A percentile compares a stretch with the other conserved stretches of the same genome.
Evolutionary conservation across 2,329 filamentous ascomycete species (phyloP).

Genomic region (Westerdykella sp.): DNA sequence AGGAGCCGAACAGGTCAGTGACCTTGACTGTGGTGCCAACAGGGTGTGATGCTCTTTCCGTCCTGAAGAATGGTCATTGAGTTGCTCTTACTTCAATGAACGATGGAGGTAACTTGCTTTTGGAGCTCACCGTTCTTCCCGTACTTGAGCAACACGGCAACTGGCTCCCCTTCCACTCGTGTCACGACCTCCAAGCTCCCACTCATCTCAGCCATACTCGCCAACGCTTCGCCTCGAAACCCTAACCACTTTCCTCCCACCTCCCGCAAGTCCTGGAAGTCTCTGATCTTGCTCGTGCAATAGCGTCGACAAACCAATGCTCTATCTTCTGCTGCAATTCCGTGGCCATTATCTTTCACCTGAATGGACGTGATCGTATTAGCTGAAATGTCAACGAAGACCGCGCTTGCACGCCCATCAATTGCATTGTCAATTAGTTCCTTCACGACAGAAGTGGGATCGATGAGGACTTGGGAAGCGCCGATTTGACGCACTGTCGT

Average conservation of each 20-base stretch:
- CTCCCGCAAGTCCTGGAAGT: constrained; percentile 55
- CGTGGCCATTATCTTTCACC: constrained; percentile 61
- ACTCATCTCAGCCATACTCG: constrained; percentile 57
- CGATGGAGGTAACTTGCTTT: constrained; percentile 26
- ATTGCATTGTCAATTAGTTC: constrained; percentile 73
- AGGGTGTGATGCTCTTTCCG: constrained; percentile 45
- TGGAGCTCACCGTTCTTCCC: constrained; percentile 45
- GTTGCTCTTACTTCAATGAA: background rate
- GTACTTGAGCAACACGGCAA: constrained; percentile 52
- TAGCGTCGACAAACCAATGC: constrained; percentile 57
- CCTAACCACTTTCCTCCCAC: constrained; percentile 59
- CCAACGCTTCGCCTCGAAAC: constrained; percentile 69
- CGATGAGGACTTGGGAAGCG: constrained; percentile 55
- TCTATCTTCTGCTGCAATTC: constrained; percentile 59
- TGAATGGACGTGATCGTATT: constrained; percentile 60
- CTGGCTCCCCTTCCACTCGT: constrained; percentile 53
- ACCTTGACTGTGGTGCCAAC: constrained; percentile 64
- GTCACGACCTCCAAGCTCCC: constrained; percentile 56
- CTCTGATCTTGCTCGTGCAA: constrained; percentile 66
- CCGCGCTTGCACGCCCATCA: constrained; percentile 60
- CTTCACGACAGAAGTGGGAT: constrained; percentile 60
- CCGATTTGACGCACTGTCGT: constrained; percentile 51
- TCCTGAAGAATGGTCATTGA: constrained; percentile 10
- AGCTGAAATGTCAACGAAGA: constrained; percentile 58
- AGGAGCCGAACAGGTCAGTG: constrained; percentile 51